Evolutionary conservation across 768 basidiomycete species (phyloP).

Genomic region (Calocera viscosa): DNA sequence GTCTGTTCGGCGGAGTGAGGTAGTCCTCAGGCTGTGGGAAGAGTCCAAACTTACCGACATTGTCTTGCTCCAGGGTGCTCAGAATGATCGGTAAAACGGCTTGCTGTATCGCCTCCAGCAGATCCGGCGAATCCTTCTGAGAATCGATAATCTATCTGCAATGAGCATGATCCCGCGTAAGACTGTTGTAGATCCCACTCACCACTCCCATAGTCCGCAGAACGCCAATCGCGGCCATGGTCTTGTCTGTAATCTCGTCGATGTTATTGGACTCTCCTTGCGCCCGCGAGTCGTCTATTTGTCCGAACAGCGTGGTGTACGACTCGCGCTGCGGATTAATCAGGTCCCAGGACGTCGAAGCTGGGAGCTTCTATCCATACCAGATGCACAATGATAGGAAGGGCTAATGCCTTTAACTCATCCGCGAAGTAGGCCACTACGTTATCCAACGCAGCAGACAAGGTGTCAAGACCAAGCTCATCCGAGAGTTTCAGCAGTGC

Average conservation of each 20-base stretch:
- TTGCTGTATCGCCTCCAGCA: conserved; percentile 67
- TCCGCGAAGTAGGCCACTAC: conserved; percentile 79
- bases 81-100: conserved; percentile 65
- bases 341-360: conserved; percentile 9
- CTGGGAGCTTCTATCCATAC: conserved; percentile 33
- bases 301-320: conserved; percentile 64
- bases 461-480: conserved; percentile 76
- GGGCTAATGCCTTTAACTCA: conserved; percentile 73
- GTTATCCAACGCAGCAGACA: conserved; percentile 70
- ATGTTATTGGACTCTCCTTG: conserved; percentile 40
- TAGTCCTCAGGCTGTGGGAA: not conserved
- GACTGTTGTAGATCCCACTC: conserved; percentile 19
- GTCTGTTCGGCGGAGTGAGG: conserved; percentile 35
- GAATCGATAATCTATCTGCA: conserved; percentile 54
- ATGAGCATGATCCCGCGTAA: conserved; percentile 9
- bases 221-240: conserved; percentile 75
- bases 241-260: conserved; percentile 62
- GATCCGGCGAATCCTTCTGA: conserved; percentile 59
- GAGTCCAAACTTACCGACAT: conserved; percentile 44
- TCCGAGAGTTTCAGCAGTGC: conserved; percentile 82
- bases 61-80: conserved; percentile 62
- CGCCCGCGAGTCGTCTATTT: conserved; percentile 40
- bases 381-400: conserved; percentile 62
- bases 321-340: conserved; percentile 50
- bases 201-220: conserved; percentile 76